These are phyloP conservation scores for Tolypocladium album DNA, from an alignment of 2,329 filamentous ascomycete genomes.

Conservation along the genomic window DNA sequence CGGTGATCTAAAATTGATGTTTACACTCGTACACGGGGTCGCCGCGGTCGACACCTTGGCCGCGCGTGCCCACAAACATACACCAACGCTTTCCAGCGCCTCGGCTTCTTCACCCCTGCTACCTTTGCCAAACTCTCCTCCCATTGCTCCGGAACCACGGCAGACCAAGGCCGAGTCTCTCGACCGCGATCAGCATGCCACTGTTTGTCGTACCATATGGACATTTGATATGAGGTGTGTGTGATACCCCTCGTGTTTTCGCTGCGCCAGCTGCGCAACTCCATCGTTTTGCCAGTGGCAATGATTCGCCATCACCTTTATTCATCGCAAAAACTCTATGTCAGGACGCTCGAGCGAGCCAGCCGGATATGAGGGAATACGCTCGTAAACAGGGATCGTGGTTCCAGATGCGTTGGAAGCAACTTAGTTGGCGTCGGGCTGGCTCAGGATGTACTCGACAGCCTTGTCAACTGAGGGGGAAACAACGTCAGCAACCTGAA, in stretches of 20 bases:
- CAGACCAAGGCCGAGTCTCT: background rate
- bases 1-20: conserved; percentile 15
- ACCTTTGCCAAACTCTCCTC: background rate
- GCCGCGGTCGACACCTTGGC: background rate
- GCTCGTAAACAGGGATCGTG: background rate
- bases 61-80: conserved; percentile 1
- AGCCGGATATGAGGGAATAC: background rate
- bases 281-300: background rate
- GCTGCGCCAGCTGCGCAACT: background rate
- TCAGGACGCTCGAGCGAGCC: background rate
- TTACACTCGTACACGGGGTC: conserved; percentile 25
- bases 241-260: background rate
- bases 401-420: background rate
- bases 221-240: background rate
- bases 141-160: background rate
- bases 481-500: conserved; percentile 3
- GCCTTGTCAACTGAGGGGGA: conserved; percentile 69
- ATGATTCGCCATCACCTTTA: background rate
- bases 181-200: background rate
- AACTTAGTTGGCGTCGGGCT: conserved; percentile 73
- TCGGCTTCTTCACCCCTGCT: background rate
- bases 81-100: conserved; percentile 1
- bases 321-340: background rate
- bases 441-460: conserved; percentile 84
- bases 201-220: background rate